phyloP scores from a whole-genome alignment of 768 basidiomycete genomes.

The Tylopilus felleus region DNA sequence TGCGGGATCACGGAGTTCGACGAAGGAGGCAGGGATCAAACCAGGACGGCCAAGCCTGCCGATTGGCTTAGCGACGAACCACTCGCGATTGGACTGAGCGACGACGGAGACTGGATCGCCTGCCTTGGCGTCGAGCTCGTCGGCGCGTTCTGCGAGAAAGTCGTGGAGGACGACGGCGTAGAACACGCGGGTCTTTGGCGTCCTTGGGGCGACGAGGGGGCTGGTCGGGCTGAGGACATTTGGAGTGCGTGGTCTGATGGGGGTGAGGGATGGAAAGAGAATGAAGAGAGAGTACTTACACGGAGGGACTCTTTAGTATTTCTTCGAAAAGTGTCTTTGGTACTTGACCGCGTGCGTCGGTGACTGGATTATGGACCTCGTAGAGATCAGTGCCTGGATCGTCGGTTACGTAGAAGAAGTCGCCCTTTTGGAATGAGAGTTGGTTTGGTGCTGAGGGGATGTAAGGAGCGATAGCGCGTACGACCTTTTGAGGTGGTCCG shows the following conservation, averaged over 20 bases:
- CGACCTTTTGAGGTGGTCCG: conserved; percentile 90
- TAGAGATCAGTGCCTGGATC: conserved; percentile 71
- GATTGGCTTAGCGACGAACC: conserved; percentile 99
- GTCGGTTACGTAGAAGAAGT: conserved; percentile 94
- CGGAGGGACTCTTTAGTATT: conserved; percentile 67
- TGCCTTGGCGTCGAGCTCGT: conserved; percentile 92
- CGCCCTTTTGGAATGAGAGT: conserved; percentile 87
- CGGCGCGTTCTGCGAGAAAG: conserved; percentile 90
- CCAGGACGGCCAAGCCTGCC: conserved; percentile 93
- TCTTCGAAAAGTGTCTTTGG: conserved; percentile 88
- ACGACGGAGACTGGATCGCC: conserved; percentile 96
- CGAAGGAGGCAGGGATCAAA: conserved; percentile 94
- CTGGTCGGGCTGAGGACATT: conserved; percentile 27
- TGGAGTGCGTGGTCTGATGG: conserved; percentile 41
- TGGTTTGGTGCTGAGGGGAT: conserved; percentile 74
- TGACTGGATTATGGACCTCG: conserved; percentile 92
- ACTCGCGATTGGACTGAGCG: conserved; percentile 99
- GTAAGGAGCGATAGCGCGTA: conserved; percentile 73
- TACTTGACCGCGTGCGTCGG: conserved; percentile 87
- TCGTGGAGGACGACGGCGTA: conserved; percentile 97
- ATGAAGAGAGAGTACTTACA: conserved; percentile 29
- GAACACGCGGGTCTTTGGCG: conserved; percentile 58
- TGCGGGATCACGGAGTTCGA: conserved; percentile 90
- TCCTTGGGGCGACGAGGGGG: conserved; percentile 34
- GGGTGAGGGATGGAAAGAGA: not conserved